phyloP scores from a whole-genome alignment of 2,329 filamentous ascomycete genomes.

The Cercospora beticola region DNA sequence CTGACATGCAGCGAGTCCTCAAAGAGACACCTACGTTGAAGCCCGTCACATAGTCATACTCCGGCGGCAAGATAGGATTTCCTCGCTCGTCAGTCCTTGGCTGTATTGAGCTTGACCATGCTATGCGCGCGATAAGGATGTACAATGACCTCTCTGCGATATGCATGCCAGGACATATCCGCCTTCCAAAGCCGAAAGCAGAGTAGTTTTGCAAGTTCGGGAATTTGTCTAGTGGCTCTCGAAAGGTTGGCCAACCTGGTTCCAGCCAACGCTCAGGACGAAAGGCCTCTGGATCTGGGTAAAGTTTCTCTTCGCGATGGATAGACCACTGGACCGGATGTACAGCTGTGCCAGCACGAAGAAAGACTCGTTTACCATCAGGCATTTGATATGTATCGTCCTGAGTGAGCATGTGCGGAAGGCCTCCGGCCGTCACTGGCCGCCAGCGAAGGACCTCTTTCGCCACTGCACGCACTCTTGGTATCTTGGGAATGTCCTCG shows the following conservation, averaged over 20 bases:
- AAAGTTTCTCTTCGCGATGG: constrained; percentile 12
- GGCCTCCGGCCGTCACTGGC: constrained; percentile 50
- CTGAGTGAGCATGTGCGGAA: constrained; percentile 41
- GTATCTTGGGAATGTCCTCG: constrained; percentile 52
- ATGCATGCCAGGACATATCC: constrained; percentile 46
- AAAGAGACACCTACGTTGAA: constrained; percentile 19
- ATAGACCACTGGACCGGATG: constrained; percentile 45
- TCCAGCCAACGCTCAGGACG: constrained; percentile 55
- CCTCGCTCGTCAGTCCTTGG: constrained; percentile 22
- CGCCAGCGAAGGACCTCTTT: constrained; percentile 62
- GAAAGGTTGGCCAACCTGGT: constrained; percentile 53
- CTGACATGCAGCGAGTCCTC: neutral
- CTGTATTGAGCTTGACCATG: constrained; percentile 26
- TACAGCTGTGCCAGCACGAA: constrained; percentile 55
- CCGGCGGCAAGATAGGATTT: constrained; percentile 15
- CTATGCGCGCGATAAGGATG: constrained; percentile 38
- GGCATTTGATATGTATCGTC: constrained; percentile 56
- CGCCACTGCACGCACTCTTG: constrained; percentile 55
- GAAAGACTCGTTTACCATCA: constrained; percentile 45
- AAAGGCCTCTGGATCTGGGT: constrained; percentile 15
- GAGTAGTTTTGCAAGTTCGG: constrained; percentile 56
- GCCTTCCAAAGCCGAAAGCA: constrained; percentile 57
- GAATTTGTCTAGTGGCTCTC: constrained; percentile 51
- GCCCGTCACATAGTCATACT: constrained; percentile 25
- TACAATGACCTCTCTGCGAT: constrained; percentile 43